Evolutionary conservation across 2,329 filamentous ascomycete species (phyloP), one percentile per base, ranked within the genome.

Genomic region (Colletotrichum destructivum): DNA sequence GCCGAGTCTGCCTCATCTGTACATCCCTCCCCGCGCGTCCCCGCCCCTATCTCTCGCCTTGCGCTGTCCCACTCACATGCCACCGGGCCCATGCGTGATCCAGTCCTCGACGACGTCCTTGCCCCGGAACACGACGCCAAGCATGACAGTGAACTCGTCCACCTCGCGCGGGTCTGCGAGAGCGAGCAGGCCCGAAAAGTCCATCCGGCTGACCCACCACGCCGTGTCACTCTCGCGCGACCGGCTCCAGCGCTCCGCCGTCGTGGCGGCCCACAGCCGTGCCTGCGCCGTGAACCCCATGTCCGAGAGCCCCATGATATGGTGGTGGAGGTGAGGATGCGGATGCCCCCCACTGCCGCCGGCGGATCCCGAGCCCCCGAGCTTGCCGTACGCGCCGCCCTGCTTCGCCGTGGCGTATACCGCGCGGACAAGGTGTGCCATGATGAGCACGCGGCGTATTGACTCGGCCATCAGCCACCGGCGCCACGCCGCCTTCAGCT

Each of bases 281-380:
- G 72, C 59, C 69, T 74, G 65, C 26, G 72, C 68, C 26, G 73
- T 74, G 69, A 74, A 74, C 13, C 68, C 47, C 73, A 74, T 74
- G 59, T 74, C 73, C 57, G 72, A 46, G 42, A 74, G 64, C 8
- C 38, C 49, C 18, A 62, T 38, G n/a, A 40, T 16, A 4, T 64
- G 59, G 42, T 71, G 68, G 47, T 70, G 67, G 18, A 67, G 66
- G 26, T 62, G 40, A 13, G 6, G 40, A 16, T 60, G 40, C 1
- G 31, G 31, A 23, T 62, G 56, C 15, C 69, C 65, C 4, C 16
- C 65, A 7, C 64, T 65, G 15, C 61, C 54, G 8, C 35, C 55
- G 35, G 42, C 52, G 21, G 40, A 4, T 7, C 52, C 52, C 16
- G 44, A 13, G n/a, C 62, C 62, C n/a, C 35, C 51, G 31, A 66